Base-by-base conservation (phyloP, 768 basidiomycete genomes). In the Leccinum broughii region DNA sequence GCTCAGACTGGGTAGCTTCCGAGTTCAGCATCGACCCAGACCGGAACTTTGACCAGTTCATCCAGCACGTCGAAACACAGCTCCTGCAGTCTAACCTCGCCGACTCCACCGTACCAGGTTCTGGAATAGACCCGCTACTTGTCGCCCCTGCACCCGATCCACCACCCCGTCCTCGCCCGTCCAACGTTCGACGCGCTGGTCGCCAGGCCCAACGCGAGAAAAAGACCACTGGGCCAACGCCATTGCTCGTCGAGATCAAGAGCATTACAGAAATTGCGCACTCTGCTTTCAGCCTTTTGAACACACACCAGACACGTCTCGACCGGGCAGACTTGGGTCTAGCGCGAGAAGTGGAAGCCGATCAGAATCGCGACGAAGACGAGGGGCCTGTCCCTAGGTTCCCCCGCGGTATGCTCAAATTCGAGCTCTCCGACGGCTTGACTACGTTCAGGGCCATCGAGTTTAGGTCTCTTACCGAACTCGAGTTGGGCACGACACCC, bases 351-450 rank as follows among this genome's bases (percentile, higher is more conserved):
- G 74, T 62, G 15, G 75, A 77, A 24, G 80, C 79, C 11, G 81
- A 80, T 14, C 85, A 85, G 62, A 75, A 77, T 14, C 75, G 78
- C 61, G 76, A 80, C 35, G 77, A 83, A 48, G 87, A 85, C 44
- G 88, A 87, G 70, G 90, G 88, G 0, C 88, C 88, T 1, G 81
- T 93, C 55, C 93, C 93, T 3, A 87, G 82, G 58, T 98, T 93
- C 72, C 86, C 93, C 4, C 77, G 93, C 55, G 83, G 86, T 32
- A 93, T 92, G 86, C 78, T 97, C 58, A 81, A 76, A 49, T 79
- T 97, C 30, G 80, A 87, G 64, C 72, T 97, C 54, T 87, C 84
- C 55, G 95, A 98, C 70, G 95, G 95, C n/a, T 71, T 77, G 14
- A 81, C 78, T 2, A 80, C 75, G 3, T 71, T 95, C 34, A 80